A percentile compares a stretch with the other conserved stretches of the same genome.
Conservation (phyloP, 768 basidiomycete species). For the Trametes cingulata region DNA sequence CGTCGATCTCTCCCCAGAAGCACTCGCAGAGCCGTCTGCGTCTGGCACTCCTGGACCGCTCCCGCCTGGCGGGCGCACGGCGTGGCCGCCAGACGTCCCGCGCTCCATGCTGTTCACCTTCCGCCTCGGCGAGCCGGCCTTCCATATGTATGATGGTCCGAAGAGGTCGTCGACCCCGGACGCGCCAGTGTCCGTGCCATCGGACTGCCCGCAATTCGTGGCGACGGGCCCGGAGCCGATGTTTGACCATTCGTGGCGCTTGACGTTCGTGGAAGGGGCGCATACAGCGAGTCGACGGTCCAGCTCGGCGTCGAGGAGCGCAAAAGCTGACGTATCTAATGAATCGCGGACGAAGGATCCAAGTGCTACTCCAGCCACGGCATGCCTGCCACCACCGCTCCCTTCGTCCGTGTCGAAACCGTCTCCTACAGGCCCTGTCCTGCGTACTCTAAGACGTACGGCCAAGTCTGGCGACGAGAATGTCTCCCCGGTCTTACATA, state of each 20-base stretch:
- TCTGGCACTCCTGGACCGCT: not conserved
- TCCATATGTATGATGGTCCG: not conserved
- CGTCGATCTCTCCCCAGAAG: not conserved
- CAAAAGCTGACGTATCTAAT: not conserved
- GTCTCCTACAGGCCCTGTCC: no score
- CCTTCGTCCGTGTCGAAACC: no score
- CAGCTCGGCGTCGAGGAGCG: not conserved
- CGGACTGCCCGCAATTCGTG: not conserved
- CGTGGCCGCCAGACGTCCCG: constrained; percentile 12
- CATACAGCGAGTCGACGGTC: not conserved
- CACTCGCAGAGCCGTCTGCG: not conserved
- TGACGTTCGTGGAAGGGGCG: not conserved
- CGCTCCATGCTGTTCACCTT: constrained; percentile 17
- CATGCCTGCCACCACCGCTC: not conserved
- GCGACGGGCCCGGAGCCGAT: constrained; percentile 7
- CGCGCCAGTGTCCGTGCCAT: not conserved
- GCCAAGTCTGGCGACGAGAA: not conserved
- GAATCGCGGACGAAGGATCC: no score
- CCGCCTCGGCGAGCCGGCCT: not conserved
- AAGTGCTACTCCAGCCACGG: not conserved
- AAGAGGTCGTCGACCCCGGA: not conserved
- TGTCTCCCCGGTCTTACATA: not conserved
- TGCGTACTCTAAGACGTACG: not conserved
- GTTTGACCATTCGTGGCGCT: constrained; percentile 15
- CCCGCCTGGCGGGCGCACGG: not conserved